Base-by-base conservation (phyloP, 2,329 filamentous ascomycete genomes). In the Neonectria hederae region DNA sequence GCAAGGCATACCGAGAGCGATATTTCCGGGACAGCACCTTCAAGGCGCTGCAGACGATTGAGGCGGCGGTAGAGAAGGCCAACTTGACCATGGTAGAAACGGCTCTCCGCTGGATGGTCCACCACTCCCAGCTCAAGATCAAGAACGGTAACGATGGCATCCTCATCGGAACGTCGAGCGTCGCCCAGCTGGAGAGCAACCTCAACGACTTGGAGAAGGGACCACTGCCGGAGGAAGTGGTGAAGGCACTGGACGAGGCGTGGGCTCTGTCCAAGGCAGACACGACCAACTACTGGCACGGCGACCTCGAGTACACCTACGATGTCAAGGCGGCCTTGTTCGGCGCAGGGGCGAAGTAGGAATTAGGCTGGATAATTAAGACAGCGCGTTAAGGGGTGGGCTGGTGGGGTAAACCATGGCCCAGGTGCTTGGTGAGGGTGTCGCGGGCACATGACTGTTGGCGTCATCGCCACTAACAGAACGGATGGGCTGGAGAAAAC, bases 171-270 rank as follows among this genome's bases (percentile, higher is more conserved):
- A 82, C 87, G 54, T 88, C 86, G 60, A 87, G 82, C 70, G 77
- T 84, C 52, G 80, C 81, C 55, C 87, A 90, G 77, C 79, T 90
- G 35, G 82, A 84, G 71, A 79, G 82, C 67, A 90, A 90, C 75
- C 78, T 90, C 57, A 79, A 83, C 61, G 80, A 84, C 65, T 75
- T 90, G 30, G 86, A 89, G 75, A 88, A 88, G 85, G 90, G 92
- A 0, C 92, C 92, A 1, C 80, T 97, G 67, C 92, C 92, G 0
- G 87, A 92, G 13, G 92, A 93, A 26, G 90, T 97, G 17, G 85
- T 97, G 10, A 79, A 89, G 75, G 89, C 87, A 13, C 81, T 97
- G 62, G 92, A 97, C 70, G 82, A 92, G 77, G 93, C 92, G 4
- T 97, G 94, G 93, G 68, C 83, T 71, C 81, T 90, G n/a, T 82